Base-by-base conservation (phyloP, 495 filamentous ascomycete genomes). In the Chaetomidium leptoderma region DNA sequence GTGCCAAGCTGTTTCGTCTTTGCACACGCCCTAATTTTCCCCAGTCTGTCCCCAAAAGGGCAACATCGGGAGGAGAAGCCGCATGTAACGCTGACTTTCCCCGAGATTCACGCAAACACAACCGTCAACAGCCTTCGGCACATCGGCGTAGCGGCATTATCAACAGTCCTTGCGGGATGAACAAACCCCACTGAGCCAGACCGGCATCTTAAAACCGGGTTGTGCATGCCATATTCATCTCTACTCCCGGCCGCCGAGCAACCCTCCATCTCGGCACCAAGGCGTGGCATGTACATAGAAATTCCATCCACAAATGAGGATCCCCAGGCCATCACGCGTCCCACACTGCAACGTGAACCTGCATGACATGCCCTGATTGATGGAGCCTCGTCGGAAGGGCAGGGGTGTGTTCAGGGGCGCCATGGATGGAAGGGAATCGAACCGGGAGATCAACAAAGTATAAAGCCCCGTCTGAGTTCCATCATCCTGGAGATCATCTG, bases 51-150 rank as follows among this genome's bases (percentile, higher is more conserved):
- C 58, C 53, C 1, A 46, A 61, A 45, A 5, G n/a, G 58, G 58
- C 45, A 61, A 56, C 9, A 30, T 51, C 51, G 58, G 58, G 53
- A 52, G 21, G 40, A 46, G 10, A 61, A 55, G 53, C 58, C 58
- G 58, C 46, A 56, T 56, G 46, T n/a, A 51, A 61, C 53, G 2
- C 45, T 27, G 3, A 23, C 3, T 40, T 19, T 16, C 39, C 49
- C 24, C 16, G 29, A 6, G 35, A 27, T 47, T 8, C 24, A 17
- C 27, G 6, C 14, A 3, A 7, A 29, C 14, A 19, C 26, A 1
- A 6, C 26, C 44, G 4, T 24, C 44, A 29, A 29, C 24, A 7
- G 24, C 26, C 26, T 24, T 26, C 14, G 26, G 44, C 44, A 30
- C 16, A 30, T 47, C 44, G 44, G 35, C 29, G 39, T 16, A 16